Base-by-base conservation (phyloP, 1,284 basidiomycete genomes). In the Schizopora paradoxa region DNA sequence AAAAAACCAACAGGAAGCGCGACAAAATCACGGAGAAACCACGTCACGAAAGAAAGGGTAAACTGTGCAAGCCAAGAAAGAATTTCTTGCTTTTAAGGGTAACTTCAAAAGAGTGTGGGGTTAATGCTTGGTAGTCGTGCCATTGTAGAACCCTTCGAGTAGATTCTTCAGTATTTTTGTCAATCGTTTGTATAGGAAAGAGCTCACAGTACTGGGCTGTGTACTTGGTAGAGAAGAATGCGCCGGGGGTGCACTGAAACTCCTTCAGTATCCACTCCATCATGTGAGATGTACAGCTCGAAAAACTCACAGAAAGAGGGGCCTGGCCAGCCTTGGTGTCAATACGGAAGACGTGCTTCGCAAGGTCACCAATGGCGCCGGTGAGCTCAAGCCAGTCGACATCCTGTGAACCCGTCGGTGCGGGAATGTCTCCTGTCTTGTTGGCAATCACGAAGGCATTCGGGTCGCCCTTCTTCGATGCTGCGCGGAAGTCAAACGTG, bases 291-390 rank as follows among this genome's bases (percentile, higher is more conserved):
- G 14, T 41, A 26, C 23, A 40, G 21, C 32, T 26, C 34, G 5
- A 36, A 14, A 43, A 41, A 29, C 19, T 58, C 54, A 75, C 74
- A 11, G 67, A 67, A n/a, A 72, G 52, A 26, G 82, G 79, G 10
- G 82, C 77, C 57, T 82, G 77, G n/a, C 83, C 82, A 27, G 66
- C 69, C 18, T 68, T 66, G 6, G 81, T 85, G 55, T 80, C 71
- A 7, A 74, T 64, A 41, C 81, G 64, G 64, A 72, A 80, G 5
- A 82, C 66, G 43, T 69, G 61, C 44, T 65, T 65, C 3, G 80
- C 77, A 27, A 83, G 61, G 2, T 61, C 56, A 3, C 80, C 80
- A 32, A 70, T 51, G 8, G 74, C 61, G 28, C 60, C 61, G 22
- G 62, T 67, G 19, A 86, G 63, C 47, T 72, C 59, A 14, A 84